Evolutionary conservation across 2,329 filamentous ascomycete species (phyloP).

Genomic region (Tolypocladium pustulatum): DNA sequence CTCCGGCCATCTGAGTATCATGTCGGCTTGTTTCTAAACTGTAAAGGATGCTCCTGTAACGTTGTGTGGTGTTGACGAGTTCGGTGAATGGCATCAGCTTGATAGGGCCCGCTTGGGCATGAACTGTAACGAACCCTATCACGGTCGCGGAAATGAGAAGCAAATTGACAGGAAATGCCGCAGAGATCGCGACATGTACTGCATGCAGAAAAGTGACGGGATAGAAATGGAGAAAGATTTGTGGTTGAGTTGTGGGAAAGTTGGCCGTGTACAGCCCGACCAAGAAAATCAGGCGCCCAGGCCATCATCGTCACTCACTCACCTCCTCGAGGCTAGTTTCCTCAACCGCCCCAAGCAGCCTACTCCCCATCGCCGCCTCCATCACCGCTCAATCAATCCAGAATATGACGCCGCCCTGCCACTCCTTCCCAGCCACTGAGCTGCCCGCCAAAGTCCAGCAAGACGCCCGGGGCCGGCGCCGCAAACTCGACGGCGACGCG

Average conservation of each 20-base stretch:
- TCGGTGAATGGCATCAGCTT: not conserved
- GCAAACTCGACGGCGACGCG: constrained; percentile 32
- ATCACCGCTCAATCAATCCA: constrained; percentile 9
- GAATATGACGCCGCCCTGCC: constrained; percentile 48
- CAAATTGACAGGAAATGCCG: no score
- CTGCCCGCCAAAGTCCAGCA: constrained; percentile 39
- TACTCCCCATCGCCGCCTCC: constrained; percentile 33
- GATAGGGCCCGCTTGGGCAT: not conserved
- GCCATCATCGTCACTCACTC: constrained; percentile 13
- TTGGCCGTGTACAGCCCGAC: not conserved
- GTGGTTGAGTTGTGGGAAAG: not conserved
- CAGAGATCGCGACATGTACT: not conserved
- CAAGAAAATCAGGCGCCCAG: constrained; percentile 1
- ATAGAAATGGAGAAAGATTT: not conserved
- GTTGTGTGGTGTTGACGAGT: not conserved
- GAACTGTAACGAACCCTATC: not conserved
- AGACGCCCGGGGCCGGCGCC: constrained; percentile 36
- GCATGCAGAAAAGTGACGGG: not conserved
- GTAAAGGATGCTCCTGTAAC: not conserved
- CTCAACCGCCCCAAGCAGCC: constrained; percentile 44
- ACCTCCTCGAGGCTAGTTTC: constrained; percentile 51
- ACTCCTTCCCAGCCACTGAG: constrained; percentile 40
- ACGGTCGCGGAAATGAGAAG: not conserved
- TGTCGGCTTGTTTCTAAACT: not conserved
- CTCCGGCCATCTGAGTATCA: not conserved